Evolutionary conservation across 192 early-diverging fungal genomes (phyloP).

Genomic region (Gonapodya prolifera): DNA sequence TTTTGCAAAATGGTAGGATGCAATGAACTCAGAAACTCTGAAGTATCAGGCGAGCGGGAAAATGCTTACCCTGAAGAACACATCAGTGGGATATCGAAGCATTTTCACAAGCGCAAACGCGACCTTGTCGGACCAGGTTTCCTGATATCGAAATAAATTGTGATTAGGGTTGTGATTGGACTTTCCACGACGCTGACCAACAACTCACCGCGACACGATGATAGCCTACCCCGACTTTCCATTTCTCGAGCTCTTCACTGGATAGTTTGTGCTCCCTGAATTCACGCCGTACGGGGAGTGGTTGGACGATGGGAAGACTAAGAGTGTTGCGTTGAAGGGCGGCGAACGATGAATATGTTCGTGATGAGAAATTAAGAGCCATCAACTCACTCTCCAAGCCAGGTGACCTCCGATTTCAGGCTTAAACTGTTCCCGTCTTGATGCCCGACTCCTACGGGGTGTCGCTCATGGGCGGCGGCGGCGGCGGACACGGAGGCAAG

Average conservation of each 20-base stretch:
- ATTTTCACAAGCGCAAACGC: slow-evolving; percentile 50
- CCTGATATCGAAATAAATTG: background rate
- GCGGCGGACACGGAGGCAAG: too few relatives aligned
- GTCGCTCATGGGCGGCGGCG: too few relatives aligned
- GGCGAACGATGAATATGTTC: background rate
- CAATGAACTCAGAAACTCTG: background rate
- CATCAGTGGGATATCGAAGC: slow-evolving; percentile 48
- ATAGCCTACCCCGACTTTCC: slow-evolving; percentile 42
- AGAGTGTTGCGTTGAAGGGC: background rate
- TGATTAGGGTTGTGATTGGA: slow-evolving; percentile 22
- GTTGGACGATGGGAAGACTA: slow-evolving; percentile 4
- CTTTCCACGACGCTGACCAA: background rate
- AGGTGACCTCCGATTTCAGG: background rate
- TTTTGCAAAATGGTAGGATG: background rate
- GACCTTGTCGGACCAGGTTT: slow-evolving; percentile 32
- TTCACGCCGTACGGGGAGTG: slow-evolving; percentile 46
- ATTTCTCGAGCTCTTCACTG: slow-evolving; percentile 39
- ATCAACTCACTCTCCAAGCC: background rate
- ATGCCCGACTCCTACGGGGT: too few relatives aligned
- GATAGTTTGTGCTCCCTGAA: slow-evolving; percentile 37
- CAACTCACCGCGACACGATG: slow-evolving; percentile 29
- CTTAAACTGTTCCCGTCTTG: too few relatives aligned
- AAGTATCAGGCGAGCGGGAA: background rate
- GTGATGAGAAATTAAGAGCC: background rate
- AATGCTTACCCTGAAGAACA: slow-evolving; percentile 38